Conservation (phyloP, 306 rosid genomes). For the Glycine tomentella region DNA sequence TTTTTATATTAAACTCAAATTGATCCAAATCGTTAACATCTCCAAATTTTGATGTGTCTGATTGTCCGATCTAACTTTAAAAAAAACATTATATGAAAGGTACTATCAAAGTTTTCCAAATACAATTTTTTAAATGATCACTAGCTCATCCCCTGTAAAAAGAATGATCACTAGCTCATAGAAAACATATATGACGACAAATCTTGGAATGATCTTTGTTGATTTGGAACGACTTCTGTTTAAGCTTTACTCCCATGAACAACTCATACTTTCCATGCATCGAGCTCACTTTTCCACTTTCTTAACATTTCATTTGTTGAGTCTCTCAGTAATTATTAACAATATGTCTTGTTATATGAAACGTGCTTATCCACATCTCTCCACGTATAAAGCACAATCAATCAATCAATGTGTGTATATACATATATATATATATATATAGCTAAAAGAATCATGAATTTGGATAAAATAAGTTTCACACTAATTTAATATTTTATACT, state of each 20-base stretch:
- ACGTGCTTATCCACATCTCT: slow-evolving; percentile 38
- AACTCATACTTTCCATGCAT: slow-evolving; percentile 16
- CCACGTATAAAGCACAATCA: not conserved
- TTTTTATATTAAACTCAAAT: too few relatives aligned
- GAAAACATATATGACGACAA: not conserved
- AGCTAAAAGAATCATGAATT: too few relatives aligned
- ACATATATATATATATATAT: too few relatives aligned
- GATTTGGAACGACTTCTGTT: not conserved
- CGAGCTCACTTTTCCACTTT: slow-evolving; percentile 44
- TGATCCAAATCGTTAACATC: not conserved
- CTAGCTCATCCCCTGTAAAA: too few relatives aligned
- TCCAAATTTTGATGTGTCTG: not conserved
- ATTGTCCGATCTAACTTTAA: not conserved
- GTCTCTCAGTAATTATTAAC: not conserved
- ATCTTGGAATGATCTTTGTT: slow-evolving; percentile 4
- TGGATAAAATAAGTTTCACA: too few relatives aligned
- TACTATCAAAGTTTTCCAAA: not conserved
- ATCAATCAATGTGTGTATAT: too few relatives aligned
- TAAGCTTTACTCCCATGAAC: slow-evolving; percentile 1
- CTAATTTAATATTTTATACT: too few relatives aligned
- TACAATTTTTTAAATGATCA: not conserved
- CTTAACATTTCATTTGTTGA: slow-evolving; percentile 28
- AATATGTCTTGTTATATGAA: slow-evolving; percentile 33
- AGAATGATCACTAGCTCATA: not conserved
- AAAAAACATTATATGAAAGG: not conserved